Evolutionary conservation across 1,284 basidiomycete species (phyloP).

Genomic region (Trametes pubescens): DNA sequence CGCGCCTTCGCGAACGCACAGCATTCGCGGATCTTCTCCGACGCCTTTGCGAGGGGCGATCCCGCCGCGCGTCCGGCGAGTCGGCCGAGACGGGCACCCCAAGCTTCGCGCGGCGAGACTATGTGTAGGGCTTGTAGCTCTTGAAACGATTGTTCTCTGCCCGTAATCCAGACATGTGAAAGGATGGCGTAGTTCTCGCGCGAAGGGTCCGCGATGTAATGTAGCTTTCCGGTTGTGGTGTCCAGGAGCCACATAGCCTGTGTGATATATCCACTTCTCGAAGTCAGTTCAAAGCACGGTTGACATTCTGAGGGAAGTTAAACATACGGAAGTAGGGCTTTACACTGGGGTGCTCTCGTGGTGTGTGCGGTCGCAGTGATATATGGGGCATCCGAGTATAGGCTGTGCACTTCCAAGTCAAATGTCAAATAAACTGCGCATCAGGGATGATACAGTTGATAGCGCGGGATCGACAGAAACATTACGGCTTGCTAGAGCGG

Average conservation of each 20-base stretch:
- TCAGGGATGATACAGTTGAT: not conserved
- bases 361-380: not conserved
- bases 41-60: conserved; percentile 9
- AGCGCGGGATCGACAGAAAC: conserved; percentile 4
- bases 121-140: conserved; percentile 16
- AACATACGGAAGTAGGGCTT: too few species aligned
- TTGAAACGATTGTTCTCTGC: conserved; percentile 17
- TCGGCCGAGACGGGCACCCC: not conserved
- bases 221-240: conserved; percentile 15
- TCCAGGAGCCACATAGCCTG: conserved; percentile 16
- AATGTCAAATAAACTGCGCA: not conserved
- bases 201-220: conserved; percentile 15
- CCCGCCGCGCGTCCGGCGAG: not conserved
- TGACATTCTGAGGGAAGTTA: too few species aligned
- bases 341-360: too few species aligned
- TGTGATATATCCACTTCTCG: not conserved
- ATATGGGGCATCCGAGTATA: not conserved
- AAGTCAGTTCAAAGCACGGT: too few species aligned
- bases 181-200: conserved; percentile 20
- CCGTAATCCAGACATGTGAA: conserved; percentile 24
- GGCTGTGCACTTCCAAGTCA: conserved; percentile 4
- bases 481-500: not conserved
- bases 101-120: conserved; percentile 3
- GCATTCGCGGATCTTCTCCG: conserved; percentile 22
- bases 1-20: conserved; percentile 17